Evolutionary conservation across 805 yeast species (phyloP).

Genomic region (Isabelozyma gotoi): DNA sequence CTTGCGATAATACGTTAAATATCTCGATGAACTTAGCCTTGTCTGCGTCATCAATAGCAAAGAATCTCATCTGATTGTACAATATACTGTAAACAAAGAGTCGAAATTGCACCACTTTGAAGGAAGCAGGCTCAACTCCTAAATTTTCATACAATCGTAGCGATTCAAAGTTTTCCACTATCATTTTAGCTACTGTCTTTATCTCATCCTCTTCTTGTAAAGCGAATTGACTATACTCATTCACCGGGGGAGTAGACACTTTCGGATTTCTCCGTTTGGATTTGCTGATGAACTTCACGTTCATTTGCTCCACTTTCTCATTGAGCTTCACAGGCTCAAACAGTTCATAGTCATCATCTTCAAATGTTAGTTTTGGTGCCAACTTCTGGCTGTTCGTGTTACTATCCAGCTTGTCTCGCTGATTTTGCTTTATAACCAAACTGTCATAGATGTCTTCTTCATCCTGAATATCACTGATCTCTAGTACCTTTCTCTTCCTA

Average conservation of each 20-base stretch:
- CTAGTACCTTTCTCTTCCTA: neutral
- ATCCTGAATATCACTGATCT: slow-evolving; percentile 7
- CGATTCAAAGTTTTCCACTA: slow-evolving; percentile 3
- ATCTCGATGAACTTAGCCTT: slow-evolving; percentile 2
- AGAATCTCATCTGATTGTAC: slow-evolving; percentile 10
- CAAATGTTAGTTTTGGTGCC: neutral
- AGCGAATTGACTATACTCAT: neutral
- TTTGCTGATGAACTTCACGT: slow-evolving; percentile 3
- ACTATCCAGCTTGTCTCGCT: slow-evolving; percentile 5
- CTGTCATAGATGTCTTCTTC: slow-evolving; percentile 14
- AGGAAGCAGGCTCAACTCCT: neutral
- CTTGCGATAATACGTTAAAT: slow-evolving; percentile 4
- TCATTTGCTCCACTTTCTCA: slow-evolving; percentile 7
- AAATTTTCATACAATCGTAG: neutral
- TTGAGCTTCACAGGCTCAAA: slow-evolving; percentile 2
- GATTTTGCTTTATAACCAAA: slow-evolving; percentile 6
- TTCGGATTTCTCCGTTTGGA: neutral
- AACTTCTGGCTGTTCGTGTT: neutral
- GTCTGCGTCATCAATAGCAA: neutral
- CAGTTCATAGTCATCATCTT: neutral
- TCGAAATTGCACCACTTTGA: slow-evolving; percentile 5
- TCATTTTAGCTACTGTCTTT: neutral
- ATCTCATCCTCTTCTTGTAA: slow-evolving; percentile 3
- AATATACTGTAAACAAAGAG: slow-evolving; percentile 11
- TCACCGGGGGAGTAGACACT: neutral